Base-by-base conservation (phyloP, 2,329 filamentous ascomycete species). In the Erysiphe neolycopersici region DNA sequence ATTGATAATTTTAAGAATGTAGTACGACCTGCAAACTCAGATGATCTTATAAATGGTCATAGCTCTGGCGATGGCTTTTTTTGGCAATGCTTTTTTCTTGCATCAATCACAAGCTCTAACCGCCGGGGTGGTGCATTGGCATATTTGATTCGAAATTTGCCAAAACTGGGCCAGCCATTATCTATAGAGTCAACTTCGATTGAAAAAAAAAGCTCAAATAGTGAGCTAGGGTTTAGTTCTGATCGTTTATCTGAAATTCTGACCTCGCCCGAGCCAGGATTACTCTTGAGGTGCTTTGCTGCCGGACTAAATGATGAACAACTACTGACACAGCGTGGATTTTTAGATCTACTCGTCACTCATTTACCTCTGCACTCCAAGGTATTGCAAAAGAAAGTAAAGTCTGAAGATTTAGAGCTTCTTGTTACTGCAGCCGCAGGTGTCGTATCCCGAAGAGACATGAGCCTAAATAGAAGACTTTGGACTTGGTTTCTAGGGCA, bases 61-160 rank as follows among this genome's bases (percentile, higher is more conserved):
- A 70, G 64, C 39, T 67, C 67, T 9, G 74, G 75, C 10, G 81
- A 85, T 50, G 80, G 81, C 49, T 94, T 89, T 59, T 98, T 95
- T 58, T 98, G 89, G 89, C 89, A 98, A 61, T 94, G 84, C 58
- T 79, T 98, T 56, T 95, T 98, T 54, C 64, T 98, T 16, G 83
- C 87, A 10, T 79, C 82, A 16, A 89, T 98, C 47, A 94, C 89
- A 1, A 87, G 85, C 53, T 71, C 82, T 37, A 84, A 76, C 47
- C 71, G 87, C 47, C 74, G 89, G 44, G 75, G 81, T 49, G 89
- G 89, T 22, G 84, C 84, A 35, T 65, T 98, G 46, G 84, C 85
- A 30, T 98, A 91, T 58, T 65, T 98, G 36, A 67, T 73, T 41
- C 76, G 84, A 46, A 74, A 73, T 53, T 63, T 98, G 29, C 89